Evolutionary conservation across 352 stramenopile species (phyloP).

Genomic region (Phytophthora agathidicida): DNA sequence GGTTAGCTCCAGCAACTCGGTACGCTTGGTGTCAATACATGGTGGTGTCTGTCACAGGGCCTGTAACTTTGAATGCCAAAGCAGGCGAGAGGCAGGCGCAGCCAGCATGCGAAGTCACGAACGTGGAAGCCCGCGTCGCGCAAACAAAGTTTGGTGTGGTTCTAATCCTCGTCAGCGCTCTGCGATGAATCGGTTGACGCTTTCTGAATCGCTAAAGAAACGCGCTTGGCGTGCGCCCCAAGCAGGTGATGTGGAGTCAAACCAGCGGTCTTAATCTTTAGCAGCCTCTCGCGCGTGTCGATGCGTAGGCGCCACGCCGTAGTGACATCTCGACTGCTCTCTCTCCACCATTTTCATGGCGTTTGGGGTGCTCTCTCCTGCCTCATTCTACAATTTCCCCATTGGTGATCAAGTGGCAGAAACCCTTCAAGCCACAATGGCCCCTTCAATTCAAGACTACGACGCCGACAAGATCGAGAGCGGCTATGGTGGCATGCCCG

Average conservation of each 20-base stretch:
- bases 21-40: conserved; percentile 1
- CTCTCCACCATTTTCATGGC: too few species aligned
- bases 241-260: background rate
- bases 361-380: too few species aligned
- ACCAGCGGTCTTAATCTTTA: conserved; percentile 2
- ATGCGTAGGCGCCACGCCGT: background rate
- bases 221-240: conserved; percentile 7
- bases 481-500: conserved; percentile 39
- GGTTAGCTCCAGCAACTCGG: background rate
- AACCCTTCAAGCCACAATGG: conserved; percentile 1
- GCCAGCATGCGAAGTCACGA: conserved; percentile 4
- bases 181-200: conserved; percentile 3
- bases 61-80: background rate
- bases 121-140: too few species aligned
- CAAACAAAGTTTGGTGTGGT: conserved; percentile 5
- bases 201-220: background rate
- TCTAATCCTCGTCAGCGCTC: background rate
- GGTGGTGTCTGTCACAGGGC: background rate
- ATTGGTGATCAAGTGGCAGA: background rate
- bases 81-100: conserved; percentile 6
- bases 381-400: conserved; percentile 2
- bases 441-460: conserved; percentile 2
- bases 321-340: background rate
- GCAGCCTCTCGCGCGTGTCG: background rate
- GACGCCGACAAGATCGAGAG: conserved; percentile 20